Evolutionary conservation across 176 grass and related monocot genomes (phyloP), one percentile per base, ranked within the genome.

Genomic region (Lolium multiflorum): DNA sequence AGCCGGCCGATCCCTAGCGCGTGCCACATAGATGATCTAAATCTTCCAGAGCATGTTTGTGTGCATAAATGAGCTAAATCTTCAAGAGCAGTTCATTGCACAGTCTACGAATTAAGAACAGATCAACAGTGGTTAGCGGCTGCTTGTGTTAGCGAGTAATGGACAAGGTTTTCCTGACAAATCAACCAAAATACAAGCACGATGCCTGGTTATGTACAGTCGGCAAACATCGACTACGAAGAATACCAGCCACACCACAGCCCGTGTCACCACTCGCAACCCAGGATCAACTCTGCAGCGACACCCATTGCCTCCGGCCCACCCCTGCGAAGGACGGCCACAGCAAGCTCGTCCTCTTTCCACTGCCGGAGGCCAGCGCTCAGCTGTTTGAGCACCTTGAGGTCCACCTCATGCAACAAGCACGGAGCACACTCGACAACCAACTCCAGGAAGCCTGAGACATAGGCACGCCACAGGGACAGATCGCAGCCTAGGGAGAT

Each of bases 321-420:
- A 2, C 88, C 96, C 21, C 86, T 90, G 18, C 86, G 71, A 20
- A 98, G 84, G 31, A 98, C 73, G 18, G 86, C 80, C 2, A 98
- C 78, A 0, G 96, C 93, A 22, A 98, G 91, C 25, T 90, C 91
- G 10, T 91, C 88, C 84, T 98, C 93, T 3, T 84, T 89, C 93
- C 93, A 98, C 44, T 70, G 93, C 78, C 11, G 91, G 50, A 98
- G 90, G 3, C 96, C 96, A 26, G 51, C 76, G 64, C 90, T 89
- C 10, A 98, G 86, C 68, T 83, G 86, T 78, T 80, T 92, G 77
- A 98, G 82, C 69, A 89, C 91, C 60, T 79, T 83, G 44, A 95
- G 52, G 57, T 93, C 93, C 69, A 95, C 93, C 71, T 98, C 91
- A 37, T 69, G 89, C 88, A 94, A 87, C 96, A 94, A 98, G 89